phyloP scores from a whole-genome alignment of 2,329 filamentous ascomycete genomes.

The Ophiostoma tasmaniense region DNA sequence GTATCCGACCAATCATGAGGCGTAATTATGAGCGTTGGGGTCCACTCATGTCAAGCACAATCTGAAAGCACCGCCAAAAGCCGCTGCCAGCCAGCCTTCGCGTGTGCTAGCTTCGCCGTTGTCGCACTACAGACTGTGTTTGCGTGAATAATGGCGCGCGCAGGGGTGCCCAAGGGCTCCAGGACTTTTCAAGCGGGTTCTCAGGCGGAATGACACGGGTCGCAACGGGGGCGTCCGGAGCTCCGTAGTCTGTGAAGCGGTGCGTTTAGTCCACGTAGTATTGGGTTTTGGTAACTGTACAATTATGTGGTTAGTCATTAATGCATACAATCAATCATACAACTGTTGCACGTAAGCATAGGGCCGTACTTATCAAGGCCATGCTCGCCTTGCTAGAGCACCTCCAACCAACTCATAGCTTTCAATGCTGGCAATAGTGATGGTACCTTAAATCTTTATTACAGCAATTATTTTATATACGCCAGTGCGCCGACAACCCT shows the following conservation, averaged over 20 bases:
- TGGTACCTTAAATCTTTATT: background rate
- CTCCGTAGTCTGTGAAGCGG: slow-evolving; percentile 3
- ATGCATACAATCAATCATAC: background rate
- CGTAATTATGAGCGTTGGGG: too few relatives aligned
- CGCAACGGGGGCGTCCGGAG: slow-evolving; percentile 11
- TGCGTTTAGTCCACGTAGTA: background rate
- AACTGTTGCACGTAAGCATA: background rate
- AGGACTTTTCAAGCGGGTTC: background rate
- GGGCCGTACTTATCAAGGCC: background rate
- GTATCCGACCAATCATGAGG: background rate
- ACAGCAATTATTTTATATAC: slow-evolving; percentile 5
- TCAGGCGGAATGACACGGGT: slow-evolving; percentile 9
- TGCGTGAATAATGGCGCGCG: slow-evolving; percentile 14
- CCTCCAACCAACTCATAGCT: background rate
- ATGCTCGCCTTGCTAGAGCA: background rate
- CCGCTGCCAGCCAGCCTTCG: slow-evolving; percentile 10
- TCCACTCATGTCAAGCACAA: background rate
- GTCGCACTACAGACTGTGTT: slow-evolving; percentile 12
- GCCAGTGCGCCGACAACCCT: slow-evolving; percentile 11
- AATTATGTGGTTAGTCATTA: background rate
- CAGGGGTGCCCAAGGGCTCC: background rate
- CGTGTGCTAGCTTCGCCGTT: slow-evolving; percentile 11
- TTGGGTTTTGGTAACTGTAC: background rate
- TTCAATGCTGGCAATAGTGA: background rate
- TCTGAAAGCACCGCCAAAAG: slow-evolving; percentile 1